Evolutionary conservation across 768 basidiomycete species (phyloP).

Genomic region (Pleurotus platypus): DNA sequence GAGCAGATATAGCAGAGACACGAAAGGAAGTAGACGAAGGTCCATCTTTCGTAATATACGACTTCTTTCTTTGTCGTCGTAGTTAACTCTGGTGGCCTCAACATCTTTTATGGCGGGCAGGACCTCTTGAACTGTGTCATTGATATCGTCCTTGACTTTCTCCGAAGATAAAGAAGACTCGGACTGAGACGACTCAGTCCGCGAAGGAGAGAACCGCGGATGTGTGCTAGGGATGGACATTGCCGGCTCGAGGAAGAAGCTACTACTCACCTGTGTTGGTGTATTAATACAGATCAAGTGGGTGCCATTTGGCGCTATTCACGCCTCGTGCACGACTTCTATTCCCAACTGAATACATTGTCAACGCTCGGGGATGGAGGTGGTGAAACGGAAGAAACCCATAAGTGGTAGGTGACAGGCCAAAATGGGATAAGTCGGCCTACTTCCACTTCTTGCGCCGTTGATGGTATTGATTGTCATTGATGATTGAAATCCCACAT

Average conservation of each 20-base stretch:
- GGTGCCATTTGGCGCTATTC: background rate
- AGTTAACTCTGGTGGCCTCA: background rate
- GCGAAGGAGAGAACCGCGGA: background rate
- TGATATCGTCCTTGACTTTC: background rate
- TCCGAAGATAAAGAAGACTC: background rate
- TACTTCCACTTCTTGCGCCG: no score
- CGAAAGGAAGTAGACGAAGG: conserved; percentile 27
- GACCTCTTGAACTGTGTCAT: background rate
- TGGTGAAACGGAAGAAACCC: background rate
- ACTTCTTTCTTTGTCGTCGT: background rate
- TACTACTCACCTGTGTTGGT: background rate
- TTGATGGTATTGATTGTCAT: no score
- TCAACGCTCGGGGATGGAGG: background rate
- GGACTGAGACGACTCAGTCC: background rate
- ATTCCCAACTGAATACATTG: background rate
- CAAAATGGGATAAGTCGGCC: no score
- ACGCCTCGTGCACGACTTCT: background rate
- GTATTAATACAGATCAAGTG: background rate
- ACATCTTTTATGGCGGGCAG: background rate
- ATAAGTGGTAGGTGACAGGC: no score
- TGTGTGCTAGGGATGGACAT: background rate
- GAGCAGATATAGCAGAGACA: conserved; percentile 31
- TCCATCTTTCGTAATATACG: conserved; percentile 15
- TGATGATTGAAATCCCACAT: no score
- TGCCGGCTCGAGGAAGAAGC: background rate